Evolutionary conservation across 352 stramenopile genomes (phyloP).

Genomic region (Pythium sukuiense): DNA sequence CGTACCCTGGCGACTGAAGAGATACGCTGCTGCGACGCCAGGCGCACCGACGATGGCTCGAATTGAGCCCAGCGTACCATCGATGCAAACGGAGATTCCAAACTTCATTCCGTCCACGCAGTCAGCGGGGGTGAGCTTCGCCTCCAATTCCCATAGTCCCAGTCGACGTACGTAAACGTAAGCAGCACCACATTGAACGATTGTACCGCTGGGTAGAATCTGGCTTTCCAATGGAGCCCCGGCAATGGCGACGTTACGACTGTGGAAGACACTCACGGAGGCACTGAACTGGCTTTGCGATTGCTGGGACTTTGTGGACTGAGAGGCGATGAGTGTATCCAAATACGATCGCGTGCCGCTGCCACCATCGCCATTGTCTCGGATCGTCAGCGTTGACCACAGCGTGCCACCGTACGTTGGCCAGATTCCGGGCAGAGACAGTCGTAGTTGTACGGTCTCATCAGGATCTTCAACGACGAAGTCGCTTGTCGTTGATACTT

Average conservation of each 20-base stretch:
- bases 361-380: constrained; percentile 90
- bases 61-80: constrained; percentile 58
- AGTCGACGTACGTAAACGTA: constrained; percentile 67
- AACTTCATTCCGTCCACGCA: constrained; percentile 56
- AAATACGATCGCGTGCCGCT: constrained; percentile 72
- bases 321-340: constrained; percentile 47
- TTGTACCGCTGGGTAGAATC: constrained; percentile 4
- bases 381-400: constrained; percentile 87
- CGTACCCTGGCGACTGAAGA: constrained; percentile 37
- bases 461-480: constrained; percentile 89
- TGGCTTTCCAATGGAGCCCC: constrained; percentile 57
- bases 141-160: constrained; percentile 70
- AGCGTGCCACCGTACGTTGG: constrained; percentile 85
- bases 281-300: constrained; percentile 45
- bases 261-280: constrained; percentile 62
- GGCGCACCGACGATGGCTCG: constrained; percentile 72
- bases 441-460: constrained; percentile 87
- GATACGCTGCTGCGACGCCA: constrained; percentile 49
- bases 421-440: constrained; percentile 93
- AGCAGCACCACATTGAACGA: constrained; percentile 54
- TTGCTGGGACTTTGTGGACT: constrained; percentile 28
- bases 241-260: constrained; percentile 65
- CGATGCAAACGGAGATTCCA: constrained; percentile 65
- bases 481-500: constrained; percentile 88
- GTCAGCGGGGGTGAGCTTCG: constrained; percentile 45